These are phyloP conservation scores for Fistulinella cinereoalba DNA, from an alignment of 1,284 basidiomycete genomes.

Conservation along the genomic window DNA sequence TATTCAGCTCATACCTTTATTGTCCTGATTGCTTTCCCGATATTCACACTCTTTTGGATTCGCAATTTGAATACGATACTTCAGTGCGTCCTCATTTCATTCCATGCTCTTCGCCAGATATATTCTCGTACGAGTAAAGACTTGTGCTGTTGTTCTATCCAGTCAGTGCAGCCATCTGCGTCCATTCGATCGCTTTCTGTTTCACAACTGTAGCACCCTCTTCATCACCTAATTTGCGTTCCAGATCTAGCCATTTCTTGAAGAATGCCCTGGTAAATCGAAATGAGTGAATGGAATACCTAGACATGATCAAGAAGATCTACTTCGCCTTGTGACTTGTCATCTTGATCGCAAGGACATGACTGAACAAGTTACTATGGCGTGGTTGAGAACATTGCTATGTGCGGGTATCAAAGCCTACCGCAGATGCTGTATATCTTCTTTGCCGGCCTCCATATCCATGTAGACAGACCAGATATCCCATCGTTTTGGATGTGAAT, in stretches of 20 bases:
- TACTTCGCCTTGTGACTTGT: slow-evolving; percentile 94
- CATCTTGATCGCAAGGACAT: slow-evolving; percentile 81
- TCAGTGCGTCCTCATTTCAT: slow-evolving; percentile 11
- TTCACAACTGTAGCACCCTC: slow-evolving; percentile 82
- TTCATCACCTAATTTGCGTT: slow-evolving; percentile 84
- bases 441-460: slow-evolving; percentile 86
- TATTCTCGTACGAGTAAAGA: slow-evolving; percentile 32
- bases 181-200: slow-evolving; percentile 87
- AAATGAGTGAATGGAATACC: slow-evolving; percentile 9
- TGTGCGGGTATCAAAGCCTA: slow-evolving; percentile 31
- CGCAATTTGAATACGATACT: slow-evolving; percentile 40
- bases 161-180: slow-evolving; percentile 49
- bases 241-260: slow-evolving; percentile 96
- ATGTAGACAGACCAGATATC: slow-evolving; percentile 98
- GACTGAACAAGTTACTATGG: slow-evolving; percentile 77
- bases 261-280: slow-evolving; percentile 69
- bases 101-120: slow-evolving; percentile 28
- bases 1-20: slow-evolving; percentile 55
- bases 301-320: slow-evolving; percentile 18
- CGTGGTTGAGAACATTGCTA: slow-evolving; percentile 9
- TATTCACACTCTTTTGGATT: slow-evolving; percentile 54
- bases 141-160: slow-evolving; percentile 28
- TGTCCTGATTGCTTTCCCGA: slow-evolving; percentile 34
- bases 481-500: slow-evolving; percentile 90
- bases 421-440: slow-evolving; percentile 76